Percentiles rank a stretch among this genome's conserved stretches.
Evolutionary conservation across 2,329 filamentous ascomycete genomes (phyloP).

Genomic region (Cordyceps fumosorosea): DNA sequence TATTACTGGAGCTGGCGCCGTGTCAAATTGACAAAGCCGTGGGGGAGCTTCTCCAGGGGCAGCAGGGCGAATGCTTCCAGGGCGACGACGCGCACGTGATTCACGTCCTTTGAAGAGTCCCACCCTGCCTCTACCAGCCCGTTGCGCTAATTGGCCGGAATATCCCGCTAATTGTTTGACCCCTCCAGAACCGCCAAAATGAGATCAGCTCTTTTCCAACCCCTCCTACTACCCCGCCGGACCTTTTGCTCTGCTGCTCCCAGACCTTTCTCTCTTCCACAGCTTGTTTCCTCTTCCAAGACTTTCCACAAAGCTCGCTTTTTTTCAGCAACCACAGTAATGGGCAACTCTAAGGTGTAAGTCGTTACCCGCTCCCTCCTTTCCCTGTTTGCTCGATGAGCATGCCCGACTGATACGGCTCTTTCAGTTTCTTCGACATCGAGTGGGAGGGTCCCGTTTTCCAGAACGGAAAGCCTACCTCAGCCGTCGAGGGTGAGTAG

Average conservation of each 20-base stretch:
- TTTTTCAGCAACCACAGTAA: slow-evolving; percentile 60
- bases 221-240: slow-evolving; percentile 40
- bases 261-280: slow-evolving; percentile 35
- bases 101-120: slow-evolving; percentile 13
- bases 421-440: slow-evolving; percentile 61
- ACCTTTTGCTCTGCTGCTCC: slow-evolving; percentile 33
- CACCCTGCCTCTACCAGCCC: slow-evolving; percentile 8
- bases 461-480: slow-evolving; percentile 50
- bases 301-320: slow-evolving; percentile 34
- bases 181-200: slow-evolving; percentile 37
- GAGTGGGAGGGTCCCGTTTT: slow-evolving; percentile 67
- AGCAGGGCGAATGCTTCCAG: not conserved
- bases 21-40: not conserved
- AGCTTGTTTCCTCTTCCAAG: slow-evolving; percentile 36
- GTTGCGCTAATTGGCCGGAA: slow-evolving; percentile 16
- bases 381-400: not conserved
- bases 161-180: slow-evolving; percentile 32
- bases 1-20: not conserved
- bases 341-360: slow-evolving; percentile 64
- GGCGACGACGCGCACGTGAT: slow-evolving; percentile 24
- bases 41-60: not conserved
- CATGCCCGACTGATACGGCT: slow-evolving; percentile 18
- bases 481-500: slow-evolving; percentile 52
- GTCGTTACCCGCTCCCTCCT: slow-evolving; percentile 24
- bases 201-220: slow-evolving; percentile 38